Conservation (phyloP, 148 eudicot species). For the Cornus suecica region DNA sequence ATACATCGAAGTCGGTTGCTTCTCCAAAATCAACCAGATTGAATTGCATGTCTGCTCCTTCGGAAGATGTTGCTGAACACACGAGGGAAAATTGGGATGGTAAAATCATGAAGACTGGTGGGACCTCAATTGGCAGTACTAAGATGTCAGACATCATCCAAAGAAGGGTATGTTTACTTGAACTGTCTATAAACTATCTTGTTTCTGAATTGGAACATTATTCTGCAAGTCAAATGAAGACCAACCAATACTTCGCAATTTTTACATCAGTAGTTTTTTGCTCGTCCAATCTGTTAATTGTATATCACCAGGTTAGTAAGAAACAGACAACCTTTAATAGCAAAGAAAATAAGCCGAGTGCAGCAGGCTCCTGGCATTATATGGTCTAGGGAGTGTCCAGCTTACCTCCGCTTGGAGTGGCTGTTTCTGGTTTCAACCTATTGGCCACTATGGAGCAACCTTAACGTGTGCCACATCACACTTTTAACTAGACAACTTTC, state of each 20-base stretch:
- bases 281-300: no score
- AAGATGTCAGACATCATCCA: constrained; percentile 86
- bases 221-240: neutral
- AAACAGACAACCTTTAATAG: no score
- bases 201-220: neutral
- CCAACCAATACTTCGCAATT: neutral
- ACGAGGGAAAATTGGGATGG: constrained; percentile 55
- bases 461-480: neutral
- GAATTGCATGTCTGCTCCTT: constrained; percentile 35
- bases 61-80: constrained; percentile 50
- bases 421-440: no score
- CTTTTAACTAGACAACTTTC: neutral
- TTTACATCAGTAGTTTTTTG: no score
- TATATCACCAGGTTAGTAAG: no score
- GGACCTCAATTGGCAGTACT: constrained; percentile 38
- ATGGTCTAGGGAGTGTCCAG: no score
- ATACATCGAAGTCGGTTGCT: constrained; percentile 52
- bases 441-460: no score
- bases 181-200: neutral
- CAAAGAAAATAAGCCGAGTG: no score
- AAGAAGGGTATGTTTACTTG: constrained; percentile 41
- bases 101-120: constrained; percentile 39
- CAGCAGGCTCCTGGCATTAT: no score
- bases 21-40: constrained; percentile 47
- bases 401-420: no score